Evolutionary conservation across 305 asterid species (phyloP).

Genomic region (Fraxinus velutina): DNA sequence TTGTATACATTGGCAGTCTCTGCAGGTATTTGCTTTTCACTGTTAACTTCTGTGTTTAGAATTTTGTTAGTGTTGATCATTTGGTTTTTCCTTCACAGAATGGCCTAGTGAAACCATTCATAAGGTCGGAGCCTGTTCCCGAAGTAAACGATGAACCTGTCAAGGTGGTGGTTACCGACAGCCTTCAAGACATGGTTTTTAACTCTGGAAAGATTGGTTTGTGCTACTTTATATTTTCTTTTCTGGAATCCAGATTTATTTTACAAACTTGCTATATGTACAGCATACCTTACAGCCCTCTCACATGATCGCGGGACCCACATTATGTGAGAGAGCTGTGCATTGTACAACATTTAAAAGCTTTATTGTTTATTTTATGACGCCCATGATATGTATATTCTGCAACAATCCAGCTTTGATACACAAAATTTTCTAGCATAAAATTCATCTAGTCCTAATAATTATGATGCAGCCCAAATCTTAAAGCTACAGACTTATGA

Average conservation of each 20-base stretch:
- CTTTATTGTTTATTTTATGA: background rate
- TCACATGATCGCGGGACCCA: too few species aligned
- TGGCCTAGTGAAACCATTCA: slow-evolving; percentile 46
- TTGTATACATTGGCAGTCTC: background rate
- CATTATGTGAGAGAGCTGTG: too few species aligned
- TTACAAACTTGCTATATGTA: background rate
- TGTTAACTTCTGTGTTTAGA: background rate
- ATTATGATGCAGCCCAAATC: background rate
- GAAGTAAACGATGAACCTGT: slow-evolving; percentile 62
- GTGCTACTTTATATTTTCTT: slow-evolving; percentile 10
- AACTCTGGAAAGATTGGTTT: slow-evolving; percentile 66
- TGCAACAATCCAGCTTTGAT: background rate
- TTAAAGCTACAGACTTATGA: too few species aligned
- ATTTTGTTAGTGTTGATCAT: background rate
- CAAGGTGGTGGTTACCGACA: slow-evolving; percentile 65
- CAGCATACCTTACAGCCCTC: too few species aligned
- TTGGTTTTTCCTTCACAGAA: slow-evolving; percentile 33
- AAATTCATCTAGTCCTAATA: background rate
- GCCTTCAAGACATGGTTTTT: slow-evolving; percentile 49
- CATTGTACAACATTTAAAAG: too few species aligned
- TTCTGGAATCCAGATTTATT: background rate
- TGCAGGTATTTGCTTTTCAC: background rate
- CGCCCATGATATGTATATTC: background rate
- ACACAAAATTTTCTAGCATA: background rate
- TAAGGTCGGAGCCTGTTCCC: slow-evolving; percentile 65